A percentile compares a stretch with the other conserved stretches of the same genome.
Conservation (phyloP, 176 grass and related monocot species). For the Themeda triandra region DNA sequence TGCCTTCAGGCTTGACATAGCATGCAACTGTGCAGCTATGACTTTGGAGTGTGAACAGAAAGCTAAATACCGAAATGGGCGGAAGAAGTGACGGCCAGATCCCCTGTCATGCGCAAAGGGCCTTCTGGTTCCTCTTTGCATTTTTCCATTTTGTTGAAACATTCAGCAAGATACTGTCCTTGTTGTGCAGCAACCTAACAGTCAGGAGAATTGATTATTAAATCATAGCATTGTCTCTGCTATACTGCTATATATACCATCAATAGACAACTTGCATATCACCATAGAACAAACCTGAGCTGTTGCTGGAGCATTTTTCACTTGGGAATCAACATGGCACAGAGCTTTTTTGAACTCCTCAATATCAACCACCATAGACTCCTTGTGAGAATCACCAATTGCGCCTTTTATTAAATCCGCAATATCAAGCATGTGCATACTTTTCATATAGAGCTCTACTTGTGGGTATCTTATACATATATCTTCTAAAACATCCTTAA, state of each 20-base stretch:
- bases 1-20: background rate
- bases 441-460: conserved; percentile 94
- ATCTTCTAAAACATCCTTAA: conserved; percentile 76
- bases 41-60: conserved; percentile 6
- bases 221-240: conserved; percentile 10
- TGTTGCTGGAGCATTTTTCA: conserved; percentile 85
- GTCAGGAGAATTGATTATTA: background rate
- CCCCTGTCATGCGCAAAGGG: conserved; percentile 61
- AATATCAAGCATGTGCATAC: conserved; percentile 75
- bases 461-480: conserved; percentile 89
- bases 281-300: conserved; percentile 61
- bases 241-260: background rate
- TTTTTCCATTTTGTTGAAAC: conserved; percentile 87
- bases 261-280: background rate
- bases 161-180: conserved; percentile 85
- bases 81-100: conserved; percentile 65
- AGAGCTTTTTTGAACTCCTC: conserved; percentile 95
- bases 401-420: conserved; percentile 69
- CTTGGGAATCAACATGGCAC: conserved; percentile 72
- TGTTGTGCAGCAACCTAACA: conserved; percentile 88
- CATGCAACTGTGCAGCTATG: background rate
- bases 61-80: conserved; percentile 72
- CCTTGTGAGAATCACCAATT: conserved; percentile 58
- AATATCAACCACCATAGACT: conserved; percentile 64
- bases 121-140: conserved; percentile 77